Evolutionary conservation across 805 yeast genomes (phyloP), one percentile per base, ranked within the genome.

Genomic region (Suhomyces tanzawaensis): DNA sequence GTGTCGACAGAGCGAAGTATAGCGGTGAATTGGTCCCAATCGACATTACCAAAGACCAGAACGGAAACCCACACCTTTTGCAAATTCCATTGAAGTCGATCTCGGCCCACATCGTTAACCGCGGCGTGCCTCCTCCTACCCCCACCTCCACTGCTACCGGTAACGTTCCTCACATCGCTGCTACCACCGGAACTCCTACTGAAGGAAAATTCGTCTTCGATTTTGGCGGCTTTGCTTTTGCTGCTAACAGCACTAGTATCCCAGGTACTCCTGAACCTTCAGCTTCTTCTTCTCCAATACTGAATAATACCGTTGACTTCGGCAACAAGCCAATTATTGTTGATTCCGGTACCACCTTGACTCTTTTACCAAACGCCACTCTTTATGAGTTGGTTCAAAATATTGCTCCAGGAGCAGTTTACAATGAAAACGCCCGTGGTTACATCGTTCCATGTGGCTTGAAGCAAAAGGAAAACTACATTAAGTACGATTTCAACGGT

Each of bases 1-100:
- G 82, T 21, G 72, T 80, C 19, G 91, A 84, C 51, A 75, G 72
- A 42, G 70, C 76, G 26, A 82, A 82, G 58, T 81, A 76, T 55
- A 37, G 59, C 0, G 89, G 88, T 15, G 54, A 49, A 3, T 51
- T 72, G 44, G 47, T 45, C 16, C 48, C 62, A 2, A 45, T 69
- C 33, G 64, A 60, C 3, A 44, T 70, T 13, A 47, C 28, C 11
- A 23, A 19, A 23, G 34, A 30, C 23, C 14, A n/a, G 2, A 36
- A 46, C 19, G 51, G 49, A 19, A 16, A 44, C 4, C 43, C 46
- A 22, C 34, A 25, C 12, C 44, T 47, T 36, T 46, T 52, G 29
- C 48, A 48, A 29, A 47, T 57, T 29, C 54, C 52, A 2, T 52
- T 57, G 35, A 35, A 38, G 14, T 42, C 48, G 21, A 28, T 57